Conservation (phyloP, 352 stramenopile genomes). For the Globisporangium parvum region DNA sequence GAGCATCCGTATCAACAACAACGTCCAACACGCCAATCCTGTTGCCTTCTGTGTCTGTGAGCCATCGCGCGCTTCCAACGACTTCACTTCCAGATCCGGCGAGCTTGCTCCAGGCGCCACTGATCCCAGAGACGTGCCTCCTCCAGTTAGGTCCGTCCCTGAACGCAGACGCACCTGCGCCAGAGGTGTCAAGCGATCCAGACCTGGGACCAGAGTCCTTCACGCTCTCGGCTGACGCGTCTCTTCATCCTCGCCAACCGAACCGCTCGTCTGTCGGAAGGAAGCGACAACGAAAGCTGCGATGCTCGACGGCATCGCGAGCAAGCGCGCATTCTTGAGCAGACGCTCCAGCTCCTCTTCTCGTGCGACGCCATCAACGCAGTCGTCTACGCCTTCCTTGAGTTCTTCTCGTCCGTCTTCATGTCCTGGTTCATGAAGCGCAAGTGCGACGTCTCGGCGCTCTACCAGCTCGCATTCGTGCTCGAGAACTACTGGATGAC, state of each 20-base stretch:
- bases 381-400: constrained; percentile 10
- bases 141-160: not conserved
- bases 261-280: too few relatives aligned
- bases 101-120: too few relatives aligned
- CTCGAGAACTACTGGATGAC: constrained; percentile 25
- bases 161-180: not conserved
- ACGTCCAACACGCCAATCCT: too few relatives aligned
- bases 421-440: constrained; percentile 16
- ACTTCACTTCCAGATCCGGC: too few relatives aligned
- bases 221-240: not conserved
- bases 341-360: constrained; percentile 24
- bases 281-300: not conserved
- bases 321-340: constrained; percentile 6
- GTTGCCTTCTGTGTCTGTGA: too few relatives aligned
- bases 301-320: constrained; percentile 13
- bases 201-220: not conserved
- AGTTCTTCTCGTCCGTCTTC: constrained; percentile 14
- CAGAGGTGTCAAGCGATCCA: not conserved
- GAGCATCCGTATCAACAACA: too few relatives aligned
- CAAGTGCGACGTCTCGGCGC: constrained; percentile 23
- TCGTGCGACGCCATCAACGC: constrained; percentile 9
- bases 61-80: too few relatives aligned
- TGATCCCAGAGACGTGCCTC: not conserved
- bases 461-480: constrained; percentile 28
- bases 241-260: too few relatives aligned